Evolutionary conservation across 306 rosid species (phyloP), one percentile per base, ranked within the genome.

Genomic region (Macrotyloma uniflorum): DNA sequence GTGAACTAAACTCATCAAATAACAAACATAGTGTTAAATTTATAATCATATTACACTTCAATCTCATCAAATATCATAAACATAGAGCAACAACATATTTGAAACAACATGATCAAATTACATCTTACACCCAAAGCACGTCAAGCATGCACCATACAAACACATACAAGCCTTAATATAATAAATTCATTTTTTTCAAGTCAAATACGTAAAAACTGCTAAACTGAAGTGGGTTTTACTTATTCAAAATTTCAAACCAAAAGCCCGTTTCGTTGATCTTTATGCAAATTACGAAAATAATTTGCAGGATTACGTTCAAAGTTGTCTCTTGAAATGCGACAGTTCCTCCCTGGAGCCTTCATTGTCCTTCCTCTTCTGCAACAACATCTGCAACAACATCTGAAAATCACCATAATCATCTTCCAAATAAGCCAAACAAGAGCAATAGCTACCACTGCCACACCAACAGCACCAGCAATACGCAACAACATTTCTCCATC

Each of bases 261-360:
- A 3, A 13, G 1, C 14, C 1, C 47, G 12, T 12, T 8, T 32
- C 35, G 43, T 42, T 12, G 15, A 42, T 42, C 47, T 2, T 0
- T 42, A 42, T 70, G 78, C 74, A 82, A 24, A n/a, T 49, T 5
- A 38, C 77, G 74, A 28, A 82, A 85, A 59, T 85, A 82, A 19
- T 5, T 1, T 4, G 33, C 12, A 0, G 86, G 86, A 62, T 82
- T 67, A 16, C 8, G 0, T 16, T 82, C 84, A 24, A 85, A 85
- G 22, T 57, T 77, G 3, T 47, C 57, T 38, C 84, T 46, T 47
- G 9, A 38, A 1, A 79, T 85, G 11, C 58, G 13, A 30, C 0
- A 1, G 13, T 75, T 2, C 24, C 77, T 76, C 16, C 74, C 82
- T 0, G 86, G 86, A 19, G 83, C 82, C 16, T 75, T 85, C 84